These are phyloP conservation scores for Vicia villosa DNA, from an alignment of 306 rosid genomes.

Conservation along the genomic window DNA sequence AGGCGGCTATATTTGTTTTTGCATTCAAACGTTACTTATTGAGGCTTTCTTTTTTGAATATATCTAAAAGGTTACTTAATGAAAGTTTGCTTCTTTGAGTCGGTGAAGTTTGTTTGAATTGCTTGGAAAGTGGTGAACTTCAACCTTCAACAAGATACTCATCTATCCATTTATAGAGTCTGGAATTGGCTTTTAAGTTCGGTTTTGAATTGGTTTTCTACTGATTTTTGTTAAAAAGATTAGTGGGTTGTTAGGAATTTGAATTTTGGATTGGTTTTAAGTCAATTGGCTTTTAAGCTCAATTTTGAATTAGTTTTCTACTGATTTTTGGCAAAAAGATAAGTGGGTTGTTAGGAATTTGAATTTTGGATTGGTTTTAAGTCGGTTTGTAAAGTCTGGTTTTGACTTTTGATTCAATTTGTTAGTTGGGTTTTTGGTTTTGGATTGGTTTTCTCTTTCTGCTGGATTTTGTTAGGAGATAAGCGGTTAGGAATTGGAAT, in stretches of 20 bases:
- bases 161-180: slow-evolving; percentile 20
- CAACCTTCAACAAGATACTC: slow-evolving; percentile 30
- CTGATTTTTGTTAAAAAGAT: slow-evolving; percentile 32
- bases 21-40: neutral
- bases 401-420: slow-evolving; percentile 22
- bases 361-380: neutral
- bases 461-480: slow-evolving; percentile 32
- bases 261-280: neutral
- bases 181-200: slow-evolving; percentile 23
- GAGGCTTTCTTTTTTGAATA: neutral
- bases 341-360: slow-evolving; percentile 5
- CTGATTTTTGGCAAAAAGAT: slow-evolving; percentile 31
- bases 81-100: slow-evolving; percentile 27
- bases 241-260: slow-evolving; percentile 4
- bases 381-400: slow-evolving; percentile 20
- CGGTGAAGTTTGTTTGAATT: slow-evolving; percentile 44
- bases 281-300: neutral
- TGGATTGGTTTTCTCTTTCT: slow-evolving; percentile 34
- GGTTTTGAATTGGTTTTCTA: slow-evolving; percentile 36
- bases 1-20: slow-evolving; percentile 22
- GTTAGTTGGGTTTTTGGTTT: neutral
- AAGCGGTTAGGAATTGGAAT: slow-evolving; percentile 10
- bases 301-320: slow-evolving; percentile 31
- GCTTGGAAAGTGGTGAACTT: slow-evolving; percentile 24
- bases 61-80: slow-evolving; percentile 16